These are phyloP conservation scores for Phytopythium cucurbitacearum DNA, from an alignment of 352 stramenopile species.

Conservation along the genomic window DNA sequence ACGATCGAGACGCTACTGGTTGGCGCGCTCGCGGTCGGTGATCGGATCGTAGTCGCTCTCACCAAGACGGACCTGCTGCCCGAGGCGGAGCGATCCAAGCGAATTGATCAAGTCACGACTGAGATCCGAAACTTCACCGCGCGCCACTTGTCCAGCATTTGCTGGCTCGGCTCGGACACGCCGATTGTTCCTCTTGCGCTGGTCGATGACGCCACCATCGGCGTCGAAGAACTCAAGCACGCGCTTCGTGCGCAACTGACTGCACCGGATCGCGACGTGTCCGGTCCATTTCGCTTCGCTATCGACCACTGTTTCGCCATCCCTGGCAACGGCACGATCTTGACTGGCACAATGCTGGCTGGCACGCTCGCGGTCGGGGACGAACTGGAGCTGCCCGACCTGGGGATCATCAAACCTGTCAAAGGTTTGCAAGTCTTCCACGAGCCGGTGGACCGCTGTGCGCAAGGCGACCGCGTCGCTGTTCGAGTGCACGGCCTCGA, in stretches of 20 bases:
- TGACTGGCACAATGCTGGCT: constrained; percentile 93
- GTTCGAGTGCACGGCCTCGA: constrained; percentile 89
- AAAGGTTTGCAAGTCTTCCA: constrained; percentile 99
- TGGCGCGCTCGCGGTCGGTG: constrained; percentile 85
- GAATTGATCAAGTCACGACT: constrained; percentile 58
- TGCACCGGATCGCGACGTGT: constrained; percentile 30
- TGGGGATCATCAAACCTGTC: constrained; percentile 88
- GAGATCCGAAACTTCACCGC: constrained; percentile 52
- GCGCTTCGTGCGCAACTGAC: constrained; percentile 29
- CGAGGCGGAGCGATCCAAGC: constrained; percentile 39
- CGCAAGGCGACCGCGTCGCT: constrained; percentile 95
- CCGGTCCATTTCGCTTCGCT: constrained; percentile 87
- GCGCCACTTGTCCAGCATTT: constrained; percentile 14
- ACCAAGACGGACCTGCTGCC: constrained; percentile 98
- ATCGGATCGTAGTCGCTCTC: constrained; percentile 91
- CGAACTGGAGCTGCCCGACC: constrained; percentile 90
- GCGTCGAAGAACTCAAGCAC: constrained; percentile 32
- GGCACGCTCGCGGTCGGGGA: constrained; percentile 89
- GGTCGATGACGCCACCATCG: constrained; percentile 15
- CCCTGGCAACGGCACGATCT: constrained; percentile 95
- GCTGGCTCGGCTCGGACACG: constrained; percentile 7
- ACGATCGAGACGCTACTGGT: constrained; percentile 98
- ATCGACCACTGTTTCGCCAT: constrained; percentile 99
- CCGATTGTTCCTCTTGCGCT: constrained; percentile 87
- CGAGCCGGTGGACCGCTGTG: constrained; percentile 64